These are phyloP conservation scores for Helotiales sp. DNA, from an alignment of 2,329 filamentous ascomycete species.

Conservation along the genomic window DNA sequence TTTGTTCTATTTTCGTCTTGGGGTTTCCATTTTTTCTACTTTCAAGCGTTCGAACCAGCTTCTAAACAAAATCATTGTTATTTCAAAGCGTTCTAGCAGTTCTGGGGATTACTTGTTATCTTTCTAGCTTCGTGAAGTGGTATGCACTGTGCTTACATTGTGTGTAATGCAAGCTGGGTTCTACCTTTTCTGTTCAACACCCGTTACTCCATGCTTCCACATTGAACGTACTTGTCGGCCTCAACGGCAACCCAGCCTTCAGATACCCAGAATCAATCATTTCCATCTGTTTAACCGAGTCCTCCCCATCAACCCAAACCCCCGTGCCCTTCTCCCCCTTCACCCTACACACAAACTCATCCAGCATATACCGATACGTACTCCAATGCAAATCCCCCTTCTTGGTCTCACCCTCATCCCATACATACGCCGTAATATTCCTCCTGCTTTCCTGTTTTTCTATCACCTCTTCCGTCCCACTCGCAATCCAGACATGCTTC, in stretches of 20 bases:
- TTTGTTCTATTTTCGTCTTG: too few species aligned
- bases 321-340: slow-evolving; percentile 46
- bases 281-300: slow-evolving; percentile 51
- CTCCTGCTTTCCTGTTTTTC: slow-evolving; percentile 30
- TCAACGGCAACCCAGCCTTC: slow-evolving; percentile 45
- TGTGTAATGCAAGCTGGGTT: too few species aligned
- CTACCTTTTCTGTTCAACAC: too few species aligned
- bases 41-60: too few species aligned
- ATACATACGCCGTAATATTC: slow-evolving; percentile 31
- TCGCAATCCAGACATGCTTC: slow-evolving; percentile 24
- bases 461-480: slow-evolving; percentile 12
- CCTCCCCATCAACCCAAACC: slow-evolving; percentile 49
- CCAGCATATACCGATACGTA: slow-evolving; percentile 53
- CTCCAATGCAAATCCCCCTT: slow-evolving; percentile 48
- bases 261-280: slow-evolving; percentile 54
- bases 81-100: too few species aligned
- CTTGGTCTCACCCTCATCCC: slow-evolving; percentile 9
- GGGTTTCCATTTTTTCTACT: too few species aligned
- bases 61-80: too few species aligned
- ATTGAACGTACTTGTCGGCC: slow-evolving; percentile 29
- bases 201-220: too few species aligned
- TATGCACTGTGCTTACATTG: too few species aligned
- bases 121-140: too few species aligned
- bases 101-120: too few species aligned
- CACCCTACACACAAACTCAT: slow-evolving; percentile 55